Base-by-base conservation (phyloP, 169 alveolate genomes). In the Cryptosporidium viatorum region DNA sequence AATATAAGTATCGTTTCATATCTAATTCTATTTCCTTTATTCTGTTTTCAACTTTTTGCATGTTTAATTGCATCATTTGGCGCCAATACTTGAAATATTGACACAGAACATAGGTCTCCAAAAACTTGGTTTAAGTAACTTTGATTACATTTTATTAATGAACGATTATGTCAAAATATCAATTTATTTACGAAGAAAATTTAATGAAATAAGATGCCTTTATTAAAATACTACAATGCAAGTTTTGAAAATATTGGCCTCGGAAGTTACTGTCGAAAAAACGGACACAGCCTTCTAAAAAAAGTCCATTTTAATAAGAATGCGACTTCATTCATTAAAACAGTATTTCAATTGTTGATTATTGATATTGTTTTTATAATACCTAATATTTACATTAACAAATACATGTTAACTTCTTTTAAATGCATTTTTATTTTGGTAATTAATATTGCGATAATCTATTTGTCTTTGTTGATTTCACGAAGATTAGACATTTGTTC, bases 81-180 rank as follows among this genome's bases (percentile, higher is more conserved):
- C 67, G 67, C 67, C 21, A 55, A n/a, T 29, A 7, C 10, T 29
- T 12, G 8, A 12, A 21, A 21, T 65, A 1, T 26, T 65, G 71
- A 65, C 71, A 65, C 71, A 8, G 33, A 29, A 31, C 9, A 14
- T 65, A 65, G 71, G 71, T 65, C 71, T 65, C 71, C 12, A 35
- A 12, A 16, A 35, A 65, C 23, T 31, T 41, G 12, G 1, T 41
- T 9, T 41, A 41, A 21, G 21, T 23, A 55, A 55, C 67, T 23
- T 12, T 7, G 35, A 55, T 55, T 59, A 0, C 43, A 37, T 6
- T n/a, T 8, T 16, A n/a, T 2, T 8, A 33, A 16, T 65, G 23
- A 21, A 4, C 3, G 33, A 65, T 33, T 31, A 65, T 37, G 50
- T 33, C 8, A 2, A 65, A 31, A 18, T 14, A 5, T 12, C 33